Percentiles rank a stretch among this genome's conserved stretches.
These are phyloP conservation scores for Petunia axillaris DNA, from an alignment of 257 asterid genomes.

Conservation along the genomic window DNA sequence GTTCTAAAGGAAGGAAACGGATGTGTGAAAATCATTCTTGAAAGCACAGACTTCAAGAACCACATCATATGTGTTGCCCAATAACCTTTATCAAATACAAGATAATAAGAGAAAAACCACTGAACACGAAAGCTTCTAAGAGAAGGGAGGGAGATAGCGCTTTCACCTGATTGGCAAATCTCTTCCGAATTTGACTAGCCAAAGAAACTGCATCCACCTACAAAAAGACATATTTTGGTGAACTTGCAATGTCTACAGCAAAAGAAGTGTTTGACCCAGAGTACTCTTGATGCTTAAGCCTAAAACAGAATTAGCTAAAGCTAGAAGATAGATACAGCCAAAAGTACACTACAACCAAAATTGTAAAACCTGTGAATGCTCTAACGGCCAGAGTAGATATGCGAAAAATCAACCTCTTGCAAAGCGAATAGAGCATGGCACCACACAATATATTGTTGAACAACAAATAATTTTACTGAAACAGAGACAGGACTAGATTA, in stretches of 20 bases:
- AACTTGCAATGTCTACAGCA: conserved; percentile 18
- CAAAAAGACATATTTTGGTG: conserved; percentile 34
- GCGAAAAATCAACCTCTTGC: background rate
- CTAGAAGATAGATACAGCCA: conserved; percentile 15
- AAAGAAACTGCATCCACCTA: conserved; percentile 87
- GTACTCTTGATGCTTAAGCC: conserved; percentile 10
- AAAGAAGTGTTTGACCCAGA: conserved; percentile 15
- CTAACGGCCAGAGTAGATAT: background rate
- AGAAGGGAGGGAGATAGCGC: conserved; percentile 25
- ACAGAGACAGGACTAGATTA: conserved; percentile 33
- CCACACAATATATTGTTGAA: conserved; percentile 4
- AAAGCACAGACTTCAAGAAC: conserved; percentile 1
- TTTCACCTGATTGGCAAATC: conserved; percentile 74
- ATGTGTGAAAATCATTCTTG: background rate
- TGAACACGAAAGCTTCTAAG: background rate
- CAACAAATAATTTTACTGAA: background rate
- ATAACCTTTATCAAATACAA: background rate
- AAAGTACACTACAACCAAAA: conserved; percentile 7
- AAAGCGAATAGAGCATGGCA: background rate
- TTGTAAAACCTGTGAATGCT: conserved; percentile 9
- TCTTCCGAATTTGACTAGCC: conserved; percentile 71
- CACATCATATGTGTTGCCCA: background rate
- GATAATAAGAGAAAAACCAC: background rate
- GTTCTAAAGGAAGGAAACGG: background rate
- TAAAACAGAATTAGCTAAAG: background rate